phyloP scores from a whole-genome alignment of 202 grass and related monocot genomes.

The Zizania palustris region DNA sequence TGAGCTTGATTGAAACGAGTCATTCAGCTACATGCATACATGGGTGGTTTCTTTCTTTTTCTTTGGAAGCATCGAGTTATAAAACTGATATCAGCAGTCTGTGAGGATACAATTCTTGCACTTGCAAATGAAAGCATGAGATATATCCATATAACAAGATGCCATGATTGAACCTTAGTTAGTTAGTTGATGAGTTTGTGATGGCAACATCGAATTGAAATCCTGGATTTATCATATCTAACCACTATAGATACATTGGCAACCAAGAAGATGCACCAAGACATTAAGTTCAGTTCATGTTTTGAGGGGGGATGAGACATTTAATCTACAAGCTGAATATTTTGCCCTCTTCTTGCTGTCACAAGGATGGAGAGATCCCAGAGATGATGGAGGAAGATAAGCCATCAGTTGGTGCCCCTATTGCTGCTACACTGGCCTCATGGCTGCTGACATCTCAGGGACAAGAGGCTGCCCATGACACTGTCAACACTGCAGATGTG shows the following conservation, averaged over 20 bases:
- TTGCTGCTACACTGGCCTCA: not conserved
- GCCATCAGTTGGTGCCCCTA: not conserved
- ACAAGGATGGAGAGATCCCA: constrained; percentile 23
- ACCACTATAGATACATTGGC: not conserved
- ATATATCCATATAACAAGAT: too few species aligned
- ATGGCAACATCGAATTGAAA: too few species aligned
- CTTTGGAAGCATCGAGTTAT: too few species aligned
- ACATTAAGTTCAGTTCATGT: not conserved
- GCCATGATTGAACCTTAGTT: constrained; percentile 19
- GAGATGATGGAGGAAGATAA: constrained; percentile 59
- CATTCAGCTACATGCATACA: too few species aligned
- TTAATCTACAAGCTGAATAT: not conserved
- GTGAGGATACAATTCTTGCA: not conserved
- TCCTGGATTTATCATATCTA: too few species aligned
- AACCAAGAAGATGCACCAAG: not conserved
- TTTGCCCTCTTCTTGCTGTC: constrained; percentile 12
- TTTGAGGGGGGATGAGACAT: too few species aligned
- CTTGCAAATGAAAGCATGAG: not conserved
- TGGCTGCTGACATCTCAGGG: constrained; percentile 1
- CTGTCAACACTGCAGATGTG: constrained; percentile 18
- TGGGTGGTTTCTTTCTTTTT: too few species aligned
- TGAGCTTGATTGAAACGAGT: too few species aligned
- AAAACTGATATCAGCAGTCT: not conserved
- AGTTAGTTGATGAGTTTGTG: too few species aligned
- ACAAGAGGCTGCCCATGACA: constrained; percentile 28